Base-by-base conservation (phyloP, 345 rosid genomes). In the Populus deltoides region DNA sequence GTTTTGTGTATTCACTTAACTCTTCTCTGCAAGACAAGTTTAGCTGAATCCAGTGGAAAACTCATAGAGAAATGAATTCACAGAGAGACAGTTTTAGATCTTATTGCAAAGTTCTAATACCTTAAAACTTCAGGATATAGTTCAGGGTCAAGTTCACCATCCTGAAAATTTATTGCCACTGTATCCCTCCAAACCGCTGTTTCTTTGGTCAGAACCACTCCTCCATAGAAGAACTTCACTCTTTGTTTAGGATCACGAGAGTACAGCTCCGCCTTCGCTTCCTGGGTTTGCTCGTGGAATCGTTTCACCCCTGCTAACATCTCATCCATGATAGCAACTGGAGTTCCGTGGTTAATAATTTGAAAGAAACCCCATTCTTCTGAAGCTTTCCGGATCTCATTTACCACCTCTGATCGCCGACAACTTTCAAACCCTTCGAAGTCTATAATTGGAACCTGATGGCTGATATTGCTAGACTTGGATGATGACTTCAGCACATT, bases 171-270 rank as follows among this genome's bases (percentile, higher is more conserved):
- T 78, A 84, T 87, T 4, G 85, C 88, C 39, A 85, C 35, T 0
- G 88, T 67, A 45, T 85, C 91, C 67, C 88, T 83, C 90, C 91
- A 87, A 24, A 82, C 80, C n/a, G 91, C 88, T 2, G 86, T 82
- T 17, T 70, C 70, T 79, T 80, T 80, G 72, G 70, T 80, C 12
- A 83, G 78, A n/a, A 82, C 84, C 35, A 85, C 82, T 70, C 81
- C 80, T 75, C 82, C 85, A 71, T 86, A 55, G 36, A 70, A 79
- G 43, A 63, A 81, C 65, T 81, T 85, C 18, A 80, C 90, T 59
- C 38, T 71, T 17, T 75, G 68, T 41, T 69, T 57, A 18, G 22
- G 4, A 16, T 87, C 86, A 4, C 89, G 83, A 1, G 86, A 81
- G 81, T 86, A 89, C 57, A 80, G 65, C 76, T 84, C 83, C 84